Conservation (phyloP, 1,139 yeast genomes). For the Yamadazyma siamensis region DNA sequence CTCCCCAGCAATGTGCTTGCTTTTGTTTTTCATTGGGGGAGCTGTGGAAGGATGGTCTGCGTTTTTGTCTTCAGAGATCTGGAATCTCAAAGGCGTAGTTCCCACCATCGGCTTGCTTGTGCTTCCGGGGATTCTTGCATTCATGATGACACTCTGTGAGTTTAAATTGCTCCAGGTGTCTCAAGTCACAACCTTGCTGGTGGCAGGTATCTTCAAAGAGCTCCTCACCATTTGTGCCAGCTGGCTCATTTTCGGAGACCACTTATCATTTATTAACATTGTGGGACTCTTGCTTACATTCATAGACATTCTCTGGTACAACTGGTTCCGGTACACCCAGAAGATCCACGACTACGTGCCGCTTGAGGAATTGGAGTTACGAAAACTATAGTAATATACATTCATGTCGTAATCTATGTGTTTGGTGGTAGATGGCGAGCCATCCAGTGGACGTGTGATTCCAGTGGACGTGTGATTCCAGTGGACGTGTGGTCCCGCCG, state of each 20-base stretch:
- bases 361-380: slow-evolving; percentile 9
- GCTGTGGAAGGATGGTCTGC: slow-evolving; percentile 61
- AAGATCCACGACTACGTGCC: slow-evolving; percentile 13
- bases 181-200: slow-evolving; percentile 78
- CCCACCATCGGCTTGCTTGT: slow-evolving; percentile 57
- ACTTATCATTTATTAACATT: slow-evolving; percentile 60
- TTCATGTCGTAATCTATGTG: not conserved
- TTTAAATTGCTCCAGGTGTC: slow-evolving; percentile 79
- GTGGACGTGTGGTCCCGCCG: too few species aligned
- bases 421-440: not conserved
- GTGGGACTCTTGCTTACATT: slow-evolving; percentile 79
- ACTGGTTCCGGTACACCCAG: slow-evolving; percentile 51
- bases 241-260: slow-evolving; percentile 71
- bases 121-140: slow-evolving; percentile 84
- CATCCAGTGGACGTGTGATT: not conserved
- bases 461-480: not conserved
- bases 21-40: slow-evolving; percentile 59
- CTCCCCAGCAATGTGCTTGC: slow-evolving; percentile 76
- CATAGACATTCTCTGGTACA: slow-evolving; percentile 77
- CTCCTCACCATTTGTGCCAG: slow-evolving; percentile 75
- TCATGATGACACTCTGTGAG: slow-evolving; percentile 87
- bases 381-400: slow-evolving; percentile 10
- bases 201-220: slow-evolving; percentile 93
- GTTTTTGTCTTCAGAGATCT: slow-evolving; percentile 53
- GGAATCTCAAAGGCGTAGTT: slow-evolving; percentile 56